Conservation (phyloP, 208 protist genomes). For the Leishmania aethiopica region DNA sequence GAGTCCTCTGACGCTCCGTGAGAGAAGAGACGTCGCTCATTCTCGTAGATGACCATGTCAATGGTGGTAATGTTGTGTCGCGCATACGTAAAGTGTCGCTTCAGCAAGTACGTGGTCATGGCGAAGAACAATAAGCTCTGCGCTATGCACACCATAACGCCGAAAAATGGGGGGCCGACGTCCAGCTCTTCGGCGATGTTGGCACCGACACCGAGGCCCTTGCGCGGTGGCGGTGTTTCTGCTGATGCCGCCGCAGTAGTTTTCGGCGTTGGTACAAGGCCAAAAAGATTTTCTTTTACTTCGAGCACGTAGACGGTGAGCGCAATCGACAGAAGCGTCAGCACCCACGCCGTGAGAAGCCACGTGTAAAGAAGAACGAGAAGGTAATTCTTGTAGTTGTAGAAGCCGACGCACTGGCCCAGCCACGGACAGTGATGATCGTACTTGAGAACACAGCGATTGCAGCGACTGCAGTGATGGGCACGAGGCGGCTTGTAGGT, state of each 20-base stretch:
- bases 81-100: conserved; percentile 66
- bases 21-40: conserved; percentile 24
- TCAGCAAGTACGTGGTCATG: conserved; percentile 70
- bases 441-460: conserved; percentile 89
- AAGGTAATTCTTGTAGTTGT: conserved; percentile 93
- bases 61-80: conserved; percentile 89
- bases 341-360: conserved; percentile 73
- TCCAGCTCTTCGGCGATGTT: conserved; percentile 52
- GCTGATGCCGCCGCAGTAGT: neutral
- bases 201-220: conserved; percentile 30
- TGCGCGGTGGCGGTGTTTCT: neutral
- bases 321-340: conserved; percentile 50
- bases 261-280: neutral
- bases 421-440: conserved; percentile 95
- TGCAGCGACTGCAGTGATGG: conserved; percentile 91
- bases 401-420: conserved; percentile 92
- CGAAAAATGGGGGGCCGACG: conserved; percentile 71
- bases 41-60: conserved; percentile 81
- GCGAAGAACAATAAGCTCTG: conserved; percentile 72
- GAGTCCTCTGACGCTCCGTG: conserved; percentile 24
- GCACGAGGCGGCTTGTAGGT: conserved; percentile 88
- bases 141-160: conserved; percentile 75
- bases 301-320: conserved; percentile 32
- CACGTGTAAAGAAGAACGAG: conserved; percentile 79
- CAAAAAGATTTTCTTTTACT: neutral